A percentile compares a stretch with the other conserved stretches of the same genome.
Conservation (phyloP, 805 yeast genomes). For the Saturnispora silvae region DNA sequence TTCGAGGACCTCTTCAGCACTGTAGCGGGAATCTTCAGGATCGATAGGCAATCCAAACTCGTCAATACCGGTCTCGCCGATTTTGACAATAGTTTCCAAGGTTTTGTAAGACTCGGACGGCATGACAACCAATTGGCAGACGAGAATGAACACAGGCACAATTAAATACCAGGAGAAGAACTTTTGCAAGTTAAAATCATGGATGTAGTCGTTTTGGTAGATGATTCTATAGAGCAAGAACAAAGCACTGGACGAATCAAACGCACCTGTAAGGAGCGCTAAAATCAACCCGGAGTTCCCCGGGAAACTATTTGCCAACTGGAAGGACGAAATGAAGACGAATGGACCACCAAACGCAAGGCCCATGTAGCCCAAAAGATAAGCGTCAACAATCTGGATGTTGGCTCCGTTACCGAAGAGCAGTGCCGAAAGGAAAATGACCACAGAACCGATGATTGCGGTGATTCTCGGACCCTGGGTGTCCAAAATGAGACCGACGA, state of each 20-base stretch:
- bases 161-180: conserved; percentile 61
- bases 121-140: conserved; percentile 72
- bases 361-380: conserved; percentile 59
- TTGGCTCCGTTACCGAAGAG: conserved; percentile 18
- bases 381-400: conserved; percentile 42
- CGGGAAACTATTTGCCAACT: conserved; percentile 80
- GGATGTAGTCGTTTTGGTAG: conserved; percentile 36
- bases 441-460: conserved; percentile 60
- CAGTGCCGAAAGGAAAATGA: conserved; percentile 47
- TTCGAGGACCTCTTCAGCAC: conserved; percentile 13
- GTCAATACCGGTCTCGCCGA: conserved; percentile 64
- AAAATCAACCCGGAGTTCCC: conserved; percentile 68
- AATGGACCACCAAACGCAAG: conserved; percentile 92
- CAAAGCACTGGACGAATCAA: conserved; percentile 85
- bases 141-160: conserved; percentile 68
- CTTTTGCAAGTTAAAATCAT: conserved; percentile 33
- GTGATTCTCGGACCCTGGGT: conserved; percentile 69
- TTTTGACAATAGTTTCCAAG: conserved; percentile 52
- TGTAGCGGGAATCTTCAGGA: conserved; percentile 31
- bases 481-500: conserved; percentile 76
- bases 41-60: conserved; percentile 54
- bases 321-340: conserved; percentile 83
- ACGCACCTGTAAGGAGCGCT: conserved; percentile 86
- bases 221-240: conserved; percentile 62
- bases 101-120: conserved; percentile 70